Conservation (phyloP, 805 yeast species). For the Maudiozyma turicensis region DNA sequence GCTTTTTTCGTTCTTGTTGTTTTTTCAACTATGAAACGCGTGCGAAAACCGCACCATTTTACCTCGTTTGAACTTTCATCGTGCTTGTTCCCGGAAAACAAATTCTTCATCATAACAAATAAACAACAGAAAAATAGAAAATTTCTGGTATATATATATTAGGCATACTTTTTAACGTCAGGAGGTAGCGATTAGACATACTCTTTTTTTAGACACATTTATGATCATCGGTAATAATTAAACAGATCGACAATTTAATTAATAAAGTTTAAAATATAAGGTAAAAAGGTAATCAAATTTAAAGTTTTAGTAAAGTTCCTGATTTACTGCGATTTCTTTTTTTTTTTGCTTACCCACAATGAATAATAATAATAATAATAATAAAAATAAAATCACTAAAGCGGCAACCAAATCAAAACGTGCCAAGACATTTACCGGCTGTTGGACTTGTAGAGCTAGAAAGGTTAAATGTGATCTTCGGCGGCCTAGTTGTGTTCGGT, state of each 20-base stretch:
- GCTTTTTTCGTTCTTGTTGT: too few relatives aligned
- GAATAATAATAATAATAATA: background rate
- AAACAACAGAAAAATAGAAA: background rate
- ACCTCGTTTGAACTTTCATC: too few relatives aligned
- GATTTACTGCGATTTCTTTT: background rate
- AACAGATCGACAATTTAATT: background rate
- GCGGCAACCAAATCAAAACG: slow-evolving; percentile 21
- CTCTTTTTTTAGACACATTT: background rate
- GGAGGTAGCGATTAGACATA: slow-evolving; percentile 1
- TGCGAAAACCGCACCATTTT: too few relatives aligned
- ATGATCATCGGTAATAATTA: background rate
- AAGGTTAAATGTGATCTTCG: slow-evolving; percentile 73
- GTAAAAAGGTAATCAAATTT: too few relatives aligned
- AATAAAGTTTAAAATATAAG: too few relatives aligned
- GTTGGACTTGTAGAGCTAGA: slow-evolving; percentile 77
- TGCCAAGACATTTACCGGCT: slow-evolving; percentile 75
- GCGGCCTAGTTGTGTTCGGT: slow-evolving; percentile 62
- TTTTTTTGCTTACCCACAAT: background rate
- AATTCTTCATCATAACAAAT: background rate
- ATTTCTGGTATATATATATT: background rate
- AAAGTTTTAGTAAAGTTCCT: background rate
- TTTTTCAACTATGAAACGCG: too few relatives aligned
- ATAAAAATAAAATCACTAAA: background rate
- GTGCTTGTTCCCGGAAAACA: too few relatives aligned
- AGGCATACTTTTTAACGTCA: background rate